Evolutionary conservation across 1,284 basidiomycete species (phyloP).

Genomic region (Tilletia walkeri): DNA sequence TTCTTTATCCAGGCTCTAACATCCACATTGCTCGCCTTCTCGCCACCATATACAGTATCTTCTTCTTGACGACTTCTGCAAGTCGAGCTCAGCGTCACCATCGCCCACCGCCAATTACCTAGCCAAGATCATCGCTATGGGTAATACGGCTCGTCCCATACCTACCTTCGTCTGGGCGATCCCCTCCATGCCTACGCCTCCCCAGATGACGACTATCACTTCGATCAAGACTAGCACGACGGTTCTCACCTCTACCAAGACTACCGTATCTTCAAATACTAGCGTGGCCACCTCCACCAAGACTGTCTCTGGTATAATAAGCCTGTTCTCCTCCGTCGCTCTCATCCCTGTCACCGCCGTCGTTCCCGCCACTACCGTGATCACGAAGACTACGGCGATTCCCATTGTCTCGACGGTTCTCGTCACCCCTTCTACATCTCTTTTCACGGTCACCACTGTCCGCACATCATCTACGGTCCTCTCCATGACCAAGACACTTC

Average conservation of each 20-base stretch:
- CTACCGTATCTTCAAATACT: background rate
- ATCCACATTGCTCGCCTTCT: too few species aligned
- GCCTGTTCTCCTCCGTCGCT: background rate
- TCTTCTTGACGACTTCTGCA: too few species aligned
- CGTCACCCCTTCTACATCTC: too few species aligned
- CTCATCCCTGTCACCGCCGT: background rate
- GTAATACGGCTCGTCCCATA: background rate
- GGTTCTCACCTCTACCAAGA: constrained; percentile 14
- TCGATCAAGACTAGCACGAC: constrained; percentile 22
- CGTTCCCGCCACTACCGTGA: background rate
- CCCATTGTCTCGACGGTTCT: background rate
- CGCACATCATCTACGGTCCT: too few species aligned
- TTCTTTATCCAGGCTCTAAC: too few species aligned
- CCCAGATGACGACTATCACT: constrained; percentile 18
- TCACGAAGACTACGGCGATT: background rate
- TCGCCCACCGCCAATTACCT: too few species aligned
- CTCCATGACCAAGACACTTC: too few species aligned
- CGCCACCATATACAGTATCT: too few species aligned
- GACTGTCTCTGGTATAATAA: background rate
- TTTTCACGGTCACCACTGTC: too few species aligned
- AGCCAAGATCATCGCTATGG: background rate
- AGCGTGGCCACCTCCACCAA: constrained; percentile 3
- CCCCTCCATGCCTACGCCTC: constrained; percentile 11
- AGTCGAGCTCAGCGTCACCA: too few species aligned
- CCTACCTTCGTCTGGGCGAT: background rate